Percentiles rank a stretch among this genome's conserved stretches.
Evolutionary conservation across 2,329 filamentous ascomycete species (phyloP).

Genomic region (Alternaria gansuensis): DNA sequence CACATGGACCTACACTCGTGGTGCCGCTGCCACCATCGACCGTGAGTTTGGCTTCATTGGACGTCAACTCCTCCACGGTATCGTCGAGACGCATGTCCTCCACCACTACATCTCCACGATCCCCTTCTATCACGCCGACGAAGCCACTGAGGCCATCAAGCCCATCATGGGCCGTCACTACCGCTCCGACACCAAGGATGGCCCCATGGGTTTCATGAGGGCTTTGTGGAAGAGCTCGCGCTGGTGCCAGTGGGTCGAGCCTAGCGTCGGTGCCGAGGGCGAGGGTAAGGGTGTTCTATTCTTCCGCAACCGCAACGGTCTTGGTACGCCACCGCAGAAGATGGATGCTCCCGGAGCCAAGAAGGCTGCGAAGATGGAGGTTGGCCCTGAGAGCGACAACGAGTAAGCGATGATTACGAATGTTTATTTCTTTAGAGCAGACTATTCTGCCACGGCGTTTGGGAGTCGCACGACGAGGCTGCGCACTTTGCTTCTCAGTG

Average conservation of each 20-base stretch:
- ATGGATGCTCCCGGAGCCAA: conserved; percentile 34
- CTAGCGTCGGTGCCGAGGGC: conserved; percentile 79
- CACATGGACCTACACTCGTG: conserved; percentile 92
- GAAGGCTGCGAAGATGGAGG: conserved; percentile 49
- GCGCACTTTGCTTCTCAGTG: conserved; percentile 24
- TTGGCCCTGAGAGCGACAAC: conserved; percentile 45
- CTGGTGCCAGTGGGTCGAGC: conserved; percentile 98
- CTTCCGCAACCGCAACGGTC: conserved; percentile 92
- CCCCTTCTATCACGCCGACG: conserved; percentile 95
- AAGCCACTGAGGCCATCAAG: conserved; percentile 94
- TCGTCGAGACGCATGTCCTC: conserved; percentile 96
- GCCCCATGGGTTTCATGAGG: conserved; percentile 80
- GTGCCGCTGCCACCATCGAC: conserved; percentile 94
- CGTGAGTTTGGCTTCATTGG: conserved; percentile 97
- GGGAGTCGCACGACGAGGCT: conserved; percentile 19
- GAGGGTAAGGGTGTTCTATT: conserved; percentile 87
- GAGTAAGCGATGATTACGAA: conserved; percentile 36
- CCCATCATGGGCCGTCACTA: conserved; percentile 96
- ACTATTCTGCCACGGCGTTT: conserved; percentile 34
- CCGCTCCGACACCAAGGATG: conserved; percentile 79
- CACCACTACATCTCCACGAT: conserved; percentile 98
- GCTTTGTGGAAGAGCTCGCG: conserved; percentile 82
- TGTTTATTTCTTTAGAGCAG: conserved; percentile 31
- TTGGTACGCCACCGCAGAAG: conserved; percentile 66
- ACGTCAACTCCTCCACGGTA: conserved; percentile 88